phyloP scores from a whole-genome alignment of 352 stramenopile species.

The Pythium apleroticum region DNA sequence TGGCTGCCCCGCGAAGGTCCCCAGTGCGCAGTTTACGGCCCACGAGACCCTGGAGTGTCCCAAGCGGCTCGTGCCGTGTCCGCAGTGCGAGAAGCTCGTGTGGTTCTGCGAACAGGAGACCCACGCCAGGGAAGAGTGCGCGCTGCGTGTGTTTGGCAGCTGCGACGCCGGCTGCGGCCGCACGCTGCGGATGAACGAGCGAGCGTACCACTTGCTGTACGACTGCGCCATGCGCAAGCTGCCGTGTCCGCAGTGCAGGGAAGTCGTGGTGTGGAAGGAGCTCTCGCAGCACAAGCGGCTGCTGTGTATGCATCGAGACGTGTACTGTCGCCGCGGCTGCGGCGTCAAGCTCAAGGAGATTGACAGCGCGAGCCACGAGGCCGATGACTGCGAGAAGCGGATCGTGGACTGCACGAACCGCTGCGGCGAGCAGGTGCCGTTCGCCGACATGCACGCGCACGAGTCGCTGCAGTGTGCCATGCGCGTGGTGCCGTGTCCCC shows the following conservation, averaged over 20 bases:
- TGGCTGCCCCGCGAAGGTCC: slow-evolving; percentile 37
- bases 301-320: slow-evolving; percentile 45
- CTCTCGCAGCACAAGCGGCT: slow-evolving; percentile 47
- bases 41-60: slow-evolving; percentile 52
- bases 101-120: slow-evolving; percentile 44
- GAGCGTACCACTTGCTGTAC: slow-evolving; percentile 57
- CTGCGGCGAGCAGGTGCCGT: slow-evolving; percentile 46
- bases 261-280: slow-evolving; percentile 32
- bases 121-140: slow-evolving; percentile 51
- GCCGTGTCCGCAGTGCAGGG: slow-evolving; percentile 49
- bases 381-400: slow-evolving; percentile 41
- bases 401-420: slow-evolving; percentile 51
- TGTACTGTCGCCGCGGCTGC: slow-evolving; percentile 62
- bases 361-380: slow-evolving; percentile 48
- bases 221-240: slow-evolving; percentile 50
- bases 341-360: slow-evolving; percentile 39
- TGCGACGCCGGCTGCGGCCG: slow-evolving; percentile 53
- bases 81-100: slow-evolving; percentile 41
- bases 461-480: slow-evolving; percentile 47
- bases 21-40: slow-evolving; percentile 18
- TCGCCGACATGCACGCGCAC: slow-evolving; percentile 40
- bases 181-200: slow-evolving; percentile 47
- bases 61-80: slow-evolving; percentile 67
- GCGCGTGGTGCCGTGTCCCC: slow-evolving; percentile 60
- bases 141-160: slow-evolving; percentile 42